Conservation (phyloP, 768 basidiomycete species). For the Rhodotorula sphaerocarpa region DNA sequence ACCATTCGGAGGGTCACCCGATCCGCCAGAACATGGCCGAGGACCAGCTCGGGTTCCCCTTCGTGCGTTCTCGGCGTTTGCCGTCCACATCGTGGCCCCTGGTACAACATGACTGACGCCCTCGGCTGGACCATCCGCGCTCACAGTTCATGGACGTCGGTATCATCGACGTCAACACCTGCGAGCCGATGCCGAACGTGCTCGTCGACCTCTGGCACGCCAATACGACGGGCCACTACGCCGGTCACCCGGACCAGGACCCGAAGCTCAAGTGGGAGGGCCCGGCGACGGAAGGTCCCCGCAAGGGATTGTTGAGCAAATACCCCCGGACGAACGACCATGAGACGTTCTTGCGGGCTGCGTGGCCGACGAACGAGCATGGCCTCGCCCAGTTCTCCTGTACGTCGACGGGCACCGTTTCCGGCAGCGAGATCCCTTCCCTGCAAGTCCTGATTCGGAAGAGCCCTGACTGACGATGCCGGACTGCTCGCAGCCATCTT, state of each 20-base stretch:
- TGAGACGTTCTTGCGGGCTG: slow-evolving; percentile 42
- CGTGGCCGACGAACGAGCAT: slow-evolving; percentile 43
- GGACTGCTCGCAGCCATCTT: slow-evolving; percentile 30
- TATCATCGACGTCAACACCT: slow-evolving; percentile 42
- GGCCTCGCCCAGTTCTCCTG: slow-evolving; percentile 42
- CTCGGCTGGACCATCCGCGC: neutral
- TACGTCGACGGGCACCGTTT: slow-evolving; percentile 6
- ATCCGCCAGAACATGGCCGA: slow-evolving; percentile 43
- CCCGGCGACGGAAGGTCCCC: slow-evolving; percentile 37
- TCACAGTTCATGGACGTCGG: slow-evolving; percentile 42
- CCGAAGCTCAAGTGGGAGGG: slow-evolving; percentile 38
- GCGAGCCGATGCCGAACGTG: slow-evolving; percentile 40
- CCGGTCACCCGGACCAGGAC: slow-evolving; percentile 41
- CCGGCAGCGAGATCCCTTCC: no score
- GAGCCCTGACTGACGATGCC: neutral
- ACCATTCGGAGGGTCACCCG: slow-evolving; percentile 42
- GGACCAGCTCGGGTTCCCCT: slow-evolving; percentile 41
- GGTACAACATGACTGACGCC: no score
- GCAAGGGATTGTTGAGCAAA: slow-evolving; percentile 41
- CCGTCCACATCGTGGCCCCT: neutral
- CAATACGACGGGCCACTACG: slow-evolving; percentile 41
- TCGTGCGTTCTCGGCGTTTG: slow-evolving; percentile 24
- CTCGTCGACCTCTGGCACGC: slow-evolving; percentile 42
- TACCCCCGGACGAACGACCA: slow-evolving; percentile 41
- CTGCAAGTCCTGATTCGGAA: neutral